phyloP scores from a whole-genome alignment of 768 basidiomycete genomes.

The Trametes villosa region DNA sequence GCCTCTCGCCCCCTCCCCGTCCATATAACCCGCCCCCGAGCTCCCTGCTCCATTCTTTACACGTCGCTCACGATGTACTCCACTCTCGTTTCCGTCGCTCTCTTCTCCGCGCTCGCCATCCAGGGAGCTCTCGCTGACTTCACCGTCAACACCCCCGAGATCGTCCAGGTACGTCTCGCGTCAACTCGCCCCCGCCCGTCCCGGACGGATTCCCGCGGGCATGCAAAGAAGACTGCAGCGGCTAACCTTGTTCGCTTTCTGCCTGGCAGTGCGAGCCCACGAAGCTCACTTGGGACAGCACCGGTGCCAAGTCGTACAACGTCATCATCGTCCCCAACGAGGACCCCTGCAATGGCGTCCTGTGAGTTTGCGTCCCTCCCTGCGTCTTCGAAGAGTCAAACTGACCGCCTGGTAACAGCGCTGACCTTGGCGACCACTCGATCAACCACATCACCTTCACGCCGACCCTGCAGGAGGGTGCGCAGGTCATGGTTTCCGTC shows the following conservation, averaged over 20 bases:
- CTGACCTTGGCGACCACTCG: conserved; percentile 58
- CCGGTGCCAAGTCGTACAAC: conserved; percentile 54
- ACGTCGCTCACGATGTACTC: conserved; percentile 62
- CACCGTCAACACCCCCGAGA: conserved; percentile 47
- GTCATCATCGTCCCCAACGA: conserved; percentile 54
- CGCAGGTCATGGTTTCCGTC: conserved; percentile 54
- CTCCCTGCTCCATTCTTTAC: conserved; percentile 36
- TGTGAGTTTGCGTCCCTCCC: conserved; percentile 49
- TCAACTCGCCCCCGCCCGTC: neutral
- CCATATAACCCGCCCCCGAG: conserved; percentile 28
- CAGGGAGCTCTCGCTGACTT: conserved; percentile 58
- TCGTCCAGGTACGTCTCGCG: conserved; percentile 52
- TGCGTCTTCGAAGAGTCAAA: neutral
- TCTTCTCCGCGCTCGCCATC: conserved; percentile 63
- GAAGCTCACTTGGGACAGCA: conserved; percentile 55
- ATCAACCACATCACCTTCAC: conserved; percentile 50
- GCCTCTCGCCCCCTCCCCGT: conserved; percentile 25
- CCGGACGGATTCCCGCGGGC: neutral
- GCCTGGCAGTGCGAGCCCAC: conserved; percentile 55
- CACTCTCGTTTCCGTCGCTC: conserved; percentile 75
- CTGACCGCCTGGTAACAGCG: conserved; percentile 40
- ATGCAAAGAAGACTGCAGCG: neutral
- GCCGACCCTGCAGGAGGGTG: conserved; percentile 50
- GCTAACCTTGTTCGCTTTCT: conserved; percentile 8
- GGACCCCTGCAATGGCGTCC: conserved; percentile 59